A percentile compares a stretch with the other conserved stretches of the same genome.
Conservation (phyloP, 352 stramenopile genomes). For the Globisporangium viniferum region DNA sequence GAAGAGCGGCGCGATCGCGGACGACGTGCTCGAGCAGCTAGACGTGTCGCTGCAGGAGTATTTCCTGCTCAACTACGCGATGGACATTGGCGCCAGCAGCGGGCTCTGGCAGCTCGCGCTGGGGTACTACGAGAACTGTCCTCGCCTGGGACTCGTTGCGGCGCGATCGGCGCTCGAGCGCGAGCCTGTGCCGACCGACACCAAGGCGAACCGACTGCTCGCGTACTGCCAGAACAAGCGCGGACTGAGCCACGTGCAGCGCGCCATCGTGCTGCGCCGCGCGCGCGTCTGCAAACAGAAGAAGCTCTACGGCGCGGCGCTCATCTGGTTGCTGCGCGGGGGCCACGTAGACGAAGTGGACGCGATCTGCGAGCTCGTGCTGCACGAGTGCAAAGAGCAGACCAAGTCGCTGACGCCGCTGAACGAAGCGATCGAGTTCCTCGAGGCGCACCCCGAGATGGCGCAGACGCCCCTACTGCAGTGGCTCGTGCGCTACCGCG, state of each 20-base stretch:
- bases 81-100: constrained; percentile 54
- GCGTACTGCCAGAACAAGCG: constrained; percentile 52
- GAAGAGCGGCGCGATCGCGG: constrained; percentile 46
- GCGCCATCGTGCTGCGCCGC: constrained; percentile 35
- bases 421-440: constrained; percentile 68
- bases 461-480: constrained; percentile 43
- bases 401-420: constrained; percentile 39
- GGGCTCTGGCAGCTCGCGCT: constrained; percentile 67
- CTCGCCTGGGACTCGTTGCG: constrained; percentile 41
- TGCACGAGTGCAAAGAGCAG: constrained; percentile 38
- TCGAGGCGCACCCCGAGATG: constrained; percentile 44
- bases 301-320: constrained; percentile 37
- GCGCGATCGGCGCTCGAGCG: constrained; percentile 38
- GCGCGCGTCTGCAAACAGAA: constrained; percentile 37
- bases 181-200: constrained; percentile 51
- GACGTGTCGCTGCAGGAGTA: constrained; percentile 57
- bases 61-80: constrained; percentile 64
- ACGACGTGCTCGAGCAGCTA: constrained; percentile 42
- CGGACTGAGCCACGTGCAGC: constrained; percentile 30
- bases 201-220: constrained; percentile 56
- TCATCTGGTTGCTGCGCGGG: constrained; percentile 65
- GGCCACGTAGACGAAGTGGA: constrained; percentile 59
- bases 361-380: constrained; percentile 48
- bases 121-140: constrained; percentile 64
- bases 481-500: constrained; percentile 69